These are phyloP conservation scores for Suillus subaureus DNA, from an alignment of 768 basidiomycete species.

Conservation along the genomic window DNA sequence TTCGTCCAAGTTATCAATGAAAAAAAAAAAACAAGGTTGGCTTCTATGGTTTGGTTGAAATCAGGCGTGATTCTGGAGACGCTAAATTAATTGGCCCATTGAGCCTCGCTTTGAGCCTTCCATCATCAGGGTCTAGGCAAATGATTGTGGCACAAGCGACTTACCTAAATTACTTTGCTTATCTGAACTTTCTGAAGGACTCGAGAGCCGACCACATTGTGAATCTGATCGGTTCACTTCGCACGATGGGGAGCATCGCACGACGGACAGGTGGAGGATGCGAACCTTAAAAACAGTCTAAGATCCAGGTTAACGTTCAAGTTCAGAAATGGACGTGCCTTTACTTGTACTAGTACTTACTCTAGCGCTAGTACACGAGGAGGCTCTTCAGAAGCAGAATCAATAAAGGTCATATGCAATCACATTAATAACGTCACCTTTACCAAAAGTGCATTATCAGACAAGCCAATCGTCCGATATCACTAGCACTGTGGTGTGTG, in stretches of 20 bases:
- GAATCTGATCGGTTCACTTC: background rate
- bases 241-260: background rate
- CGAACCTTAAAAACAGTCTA: too few relatives aligned
- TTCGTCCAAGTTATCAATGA: background rate
- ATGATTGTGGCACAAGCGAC: constrained; percentile 1
- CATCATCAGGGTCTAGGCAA: constrained; percentile 8
- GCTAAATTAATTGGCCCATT: constrained; percentile 3
- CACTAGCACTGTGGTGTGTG: background rate
- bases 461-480: background rate
- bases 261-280: background rate
- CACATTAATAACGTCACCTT: constrained; percentile 24
- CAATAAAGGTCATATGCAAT: background rate
- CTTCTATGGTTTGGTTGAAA: background rate
- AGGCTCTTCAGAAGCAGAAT: background rate
- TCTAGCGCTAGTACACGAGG: too few relatives aligned
- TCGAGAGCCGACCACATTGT: background rate
- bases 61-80: background rate
- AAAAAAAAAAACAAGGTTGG: constrained; percentile 11
- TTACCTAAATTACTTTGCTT: constrained; percentile 2
- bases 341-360: too few relatives aligned
- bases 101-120: background rate
- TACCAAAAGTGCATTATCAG: constrained; percentile 14
- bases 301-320: background rate
- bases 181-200: background rate
- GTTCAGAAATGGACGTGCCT: background rate